phyloP scores from a whole-genome alignment of 345 rosid genomes.

The Salix dunnii region DNA sequence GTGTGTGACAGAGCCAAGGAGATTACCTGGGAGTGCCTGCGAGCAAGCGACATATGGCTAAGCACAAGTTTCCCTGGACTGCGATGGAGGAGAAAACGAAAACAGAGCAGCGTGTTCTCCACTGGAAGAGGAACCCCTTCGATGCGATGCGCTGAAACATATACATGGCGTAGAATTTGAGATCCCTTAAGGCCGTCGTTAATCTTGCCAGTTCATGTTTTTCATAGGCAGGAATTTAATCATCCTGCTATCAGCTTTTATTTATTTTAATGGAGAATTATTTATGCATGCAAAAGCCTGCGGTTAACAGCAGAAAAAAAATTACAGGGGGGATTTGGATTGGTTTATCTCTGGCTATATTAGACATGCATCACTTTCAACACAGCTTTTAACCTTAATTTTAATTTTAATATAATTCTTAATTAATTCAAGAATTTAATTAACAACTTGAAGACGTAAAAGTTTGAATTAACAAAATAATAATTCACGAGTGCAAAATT shows the following conservation, averaged over 20 bases:
- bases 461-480: no score
- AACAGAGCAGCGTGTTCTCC: constrained; percentile 30
- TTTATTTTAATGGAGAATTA: background rate
- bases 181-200: background rate
- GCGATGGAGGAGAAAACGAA: constrained; percentile 32
- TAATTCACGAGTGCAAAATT: no score
- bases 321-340: background rate
- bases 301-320: constrained; percentile 6
- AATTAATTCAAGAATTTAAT: no score
- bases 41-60: constrained; percentile 52
- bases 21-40: constrained; percentile 54
- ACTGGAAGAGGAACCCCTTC: constrained; percentile 55
- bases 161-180: background rate
- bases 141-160: constrained; percentile 35
- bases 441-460: no score
- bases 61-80: constrained; percentile 60
- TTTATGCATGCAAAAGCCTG: background rate
- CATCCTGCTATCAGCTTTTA: background rate
- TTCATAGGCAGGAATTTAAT: background rate
- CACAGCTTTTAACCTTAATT: no score
- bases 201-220: background rate
- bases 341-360: no score
- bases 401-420: no score
- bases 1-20: constrained; percentile 32
- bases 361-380: no score